phyloP scores from a whole-genome alignment of 257 asterid species.

The Ballota nigra region DNA sequence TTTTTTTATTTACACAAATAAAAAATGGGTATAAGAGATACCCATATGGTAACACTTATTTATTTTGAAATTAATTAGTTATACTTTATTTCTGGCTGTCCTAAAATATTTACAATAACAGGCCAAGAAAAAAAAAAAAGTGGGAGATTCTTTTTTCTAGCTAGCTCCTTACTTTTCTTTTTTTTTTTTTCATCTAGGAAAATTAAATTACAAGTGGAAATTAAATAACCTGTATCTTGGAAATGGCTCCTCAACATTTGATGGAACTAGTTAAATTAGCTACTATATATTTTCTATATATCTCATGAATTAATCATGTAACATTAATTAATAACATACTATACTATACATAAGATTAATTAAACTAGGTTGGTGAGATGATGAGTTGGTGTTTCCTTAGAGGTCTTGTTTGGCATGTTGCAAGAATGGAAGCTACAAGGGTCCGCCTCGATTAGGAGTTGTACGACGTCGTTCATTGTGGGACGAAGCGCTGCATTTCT shows the following conservation, averaged over 20 bases:
- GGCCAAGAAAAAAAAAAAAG: constrained; percentile 21
- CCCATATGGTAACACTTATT: neutral
- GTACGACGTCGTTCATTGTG: constrained; percentile 83
- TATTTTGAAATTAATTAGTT: neutral
- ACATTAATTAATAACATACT: neutral
- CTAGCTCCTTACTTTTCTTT: too few species aligned
- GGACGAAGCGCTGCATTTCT: constrained; percentile 68
- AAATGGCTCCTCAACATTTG: constrained; percentile 1
- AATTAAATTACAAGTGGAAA: neutral
- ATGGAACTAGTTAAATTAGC: neutral
- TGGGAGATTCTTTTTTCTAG: neutral
- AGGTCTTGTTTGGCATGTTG: constrained; percentile 18
- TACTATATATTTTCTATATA: neutral
- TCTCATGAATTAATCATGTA: neutral
- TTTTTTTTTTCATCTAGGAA: constrained; percentile 13
- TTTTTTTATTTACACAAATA: too few species aligned
- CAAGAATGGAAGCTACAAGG: constrained; percentile 57
- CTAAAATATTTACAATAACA: constrained; percentile 30
- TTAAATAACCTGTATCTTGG: neutral
- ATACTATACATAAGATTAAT: neutral
- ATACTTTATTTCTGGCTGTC: neutral
- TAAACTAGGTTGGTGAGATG: neutral
- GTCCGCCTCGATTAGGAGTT: constrained; percentile 70
- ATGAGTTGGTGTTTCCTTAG: neutral
- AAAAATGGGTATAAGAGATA: too few species aligned